Evolutionary conservation across 1,284 basidiomycete genomes (phyloP).

Genomic region (Leccinum subrobustum): DNA sequence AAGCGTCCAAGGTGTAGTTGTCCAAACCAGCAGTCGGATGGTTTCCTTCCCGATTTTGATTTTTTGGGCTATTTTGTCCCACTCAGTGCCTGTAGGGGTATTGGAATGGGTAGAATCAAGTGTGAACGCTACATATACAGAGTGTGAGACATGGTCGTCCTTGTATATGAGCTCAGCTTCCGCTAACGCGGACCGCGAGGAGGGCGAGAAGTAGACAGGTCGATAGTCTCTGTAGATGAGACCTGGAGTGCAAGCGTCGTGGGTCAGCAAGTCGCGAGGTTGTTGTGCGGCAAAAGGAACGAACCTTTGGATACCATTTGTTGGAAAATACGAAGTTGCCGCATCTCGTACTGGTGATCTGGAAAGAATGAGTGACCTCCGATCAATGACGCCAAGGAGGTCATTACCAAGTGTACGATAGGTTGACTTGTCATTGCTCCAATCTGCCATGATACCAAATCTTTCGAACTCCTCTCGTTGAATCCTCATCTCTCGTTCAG

Average conservation of each 20-base stretch:
- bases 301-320: conserved; percentile 86
- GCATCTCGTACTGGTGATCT: conserved; percentile 88
- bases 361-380: conserved; percentile 1
- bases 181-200: conserved; percentile 90
- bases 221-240: conserved; percentile 86
- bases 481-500: conserved; percentile 70
- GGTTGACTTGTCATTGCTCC: conserved; percentile 67
- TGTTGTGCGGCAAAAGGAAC: background rate
- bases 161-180: conserved; percentile 94
- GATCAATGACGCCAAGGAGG: background rate
- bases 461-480: conserved; percentile 83
- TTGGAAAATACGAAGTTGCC: conserved; percentile 86
- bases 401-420: conserved; percentile 81
- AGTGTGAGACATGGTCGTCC: conserved; percentile 85
- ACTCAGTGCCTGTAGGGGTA: conserved; percentile 14
- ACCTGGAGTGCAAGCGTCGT: conserved; percentile 38
- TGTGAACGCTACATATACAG: conserved; percentile 84
- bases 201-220: conserved; percentile 96
- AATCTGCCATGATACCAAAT: conserved; percentile 93
- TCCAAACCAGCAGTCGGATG: conserved; percentile 87
- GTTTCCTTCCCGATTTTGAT: conserved; percentile 17
- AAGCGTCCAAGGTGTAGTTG: conserved; percentile 97
- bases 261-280: background rate
- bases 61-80: conserved; percentile 18
- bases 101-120: conserved; percentile 37